Percentiles rank a stretch among this genome's conserved stretches.
Evolutionary conservation across 1,139 yeast genomes (phyloP).

Genomic region (Yamadazyma membranifaciens): DNA sequence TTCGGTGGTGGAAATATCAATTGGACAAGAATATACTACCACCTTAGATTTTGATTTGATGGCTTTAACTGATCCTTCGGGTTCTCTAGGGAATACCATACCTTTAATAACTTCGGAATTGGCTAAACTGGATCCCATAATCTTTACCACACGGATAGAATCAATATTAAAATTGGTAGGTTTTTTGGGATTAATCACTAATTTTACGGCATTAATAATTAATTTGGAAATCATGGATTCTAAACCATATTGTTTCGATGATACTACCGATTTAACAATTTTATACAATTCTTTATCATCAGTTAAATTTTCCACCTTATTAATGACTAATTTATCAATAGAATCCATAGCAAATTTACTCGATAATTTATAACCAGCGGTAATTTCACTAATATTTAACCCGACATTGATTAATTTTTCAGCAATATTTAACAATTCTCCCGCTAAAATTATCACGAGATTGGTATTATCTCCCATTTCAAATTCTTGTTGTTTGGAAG

Average conservation of each 20-base stretch:
- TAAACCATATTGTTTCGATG: constrained; percentile 90
- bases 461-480: constrained; percentile 62
- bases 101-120: constrained; percentile 86
- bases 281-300: constrained; percentile 61
- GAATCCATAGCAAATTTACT: constrained; percentile 67
- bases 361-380: constrained; percentile 87
- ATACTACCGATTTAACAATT: constrained; percentile 81
- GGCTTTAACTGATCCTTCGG: constrained; percentile 83
- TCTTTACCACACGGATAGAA: constrained; percentile 89
- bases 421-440: constrained; percentile 80
- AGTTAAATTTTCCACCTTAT: constrained; percentile 57
- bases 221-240: constrained; percentile 75
- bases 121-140: constrained; percentile 84
- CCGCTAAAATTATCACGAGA: constrained; percentile 66
- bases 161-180: constrained; percentile 78
- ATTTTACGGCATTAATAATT: constrained; percentile 83
- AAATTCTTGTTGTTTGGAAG: constrained; percentile 92
- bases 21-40: constrained; percentile 89
- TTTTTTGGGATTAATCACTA: constrained; percentile 67
- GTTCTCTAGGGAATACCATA: constrained; percentile 97
- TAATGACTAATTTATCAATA: constrained; percentile 65
- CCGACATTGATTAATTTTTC: constrained; percentile 85
- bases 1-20: constrained; percentile 92
- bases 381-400: constrained; percentile 82
- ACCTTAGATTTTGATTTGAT: constrained; percentile 68